These are phyloP conservation scores for Apiotrichum sp. DNA, from an alignment of 1,284 basidiomycete species.

Conservation along the genomic window DNA sequence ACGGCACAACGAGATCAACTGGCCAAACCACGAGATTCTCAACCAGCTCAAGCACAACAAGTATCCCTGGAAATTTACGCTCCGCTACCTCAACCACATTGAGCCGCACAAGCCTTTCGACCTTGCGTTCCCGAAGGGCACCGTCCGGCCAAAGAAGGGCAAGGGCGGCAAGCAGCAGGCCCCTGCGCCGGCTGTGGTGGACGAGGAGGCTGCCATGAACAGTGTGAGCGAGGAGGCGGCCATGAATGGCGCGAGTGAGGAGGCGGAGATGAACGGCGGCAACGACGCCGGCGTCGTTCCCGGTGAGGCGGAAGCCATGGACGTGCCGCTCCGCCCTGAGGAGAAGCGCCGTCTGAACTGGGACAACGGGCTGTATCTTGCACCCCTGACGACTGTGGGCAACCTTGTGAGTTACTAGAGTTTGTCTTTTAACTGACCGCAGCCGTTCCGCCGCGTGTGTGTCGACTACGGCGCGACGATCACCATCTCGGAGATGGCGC, in stretches of 20 bases:
- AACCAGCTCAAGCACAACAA: conserved; percentile 61
- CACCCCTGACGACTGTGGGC: conserved; percentile 91
- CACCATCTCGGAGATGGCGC: conserved; percentile 87
- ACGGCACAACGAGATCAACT: conserved; percentile 77
- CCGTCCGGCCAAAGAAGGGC: conserved; percentile 9
- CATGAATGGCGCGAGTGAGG: conserved; percentile 20
- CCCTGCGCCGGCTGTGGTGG: conserved; percentile 12
- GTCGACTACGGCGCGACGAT: conserved; percentile 84
- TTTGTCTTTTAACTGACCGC: not conserved
- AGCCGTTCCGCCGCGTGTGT: conserved; percentile 91
- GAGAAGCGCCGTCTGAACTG: conserved; percentile 87
- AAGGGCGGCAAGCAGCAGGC: not conserved
- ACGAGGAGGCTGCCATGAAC: conserved; percentile 41
- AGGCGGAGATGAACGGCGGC: conserved; percentile 26
- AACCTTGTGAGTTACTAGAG: conserved; percentile 61
- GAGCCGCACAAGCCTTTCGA: conserved; percentile 47
- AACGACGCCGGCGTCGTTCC: conserved; percentile 32
- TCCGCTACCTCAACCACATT: conserved; percentile 61
- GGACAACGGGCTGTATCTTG: conserved; percentile 84
- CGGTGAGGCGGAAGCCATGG: conserved; percentile 33
- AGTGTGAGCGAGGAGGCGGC: conserved; percentile 22
- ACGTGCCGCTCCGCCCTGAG: conserved; percentile 56
- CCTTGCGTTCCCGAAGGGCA: conserved; percentile 15
- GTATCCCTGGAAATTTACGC: conserved; percentile 61
- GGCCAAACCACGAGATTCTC: conserved; percentile 55